These are phyloP conservation scores for Sclerotinia subarctica DNA, from an alignment of 2,329 filamentous ascomycete species.

Conservation along the genomic window DNA sequence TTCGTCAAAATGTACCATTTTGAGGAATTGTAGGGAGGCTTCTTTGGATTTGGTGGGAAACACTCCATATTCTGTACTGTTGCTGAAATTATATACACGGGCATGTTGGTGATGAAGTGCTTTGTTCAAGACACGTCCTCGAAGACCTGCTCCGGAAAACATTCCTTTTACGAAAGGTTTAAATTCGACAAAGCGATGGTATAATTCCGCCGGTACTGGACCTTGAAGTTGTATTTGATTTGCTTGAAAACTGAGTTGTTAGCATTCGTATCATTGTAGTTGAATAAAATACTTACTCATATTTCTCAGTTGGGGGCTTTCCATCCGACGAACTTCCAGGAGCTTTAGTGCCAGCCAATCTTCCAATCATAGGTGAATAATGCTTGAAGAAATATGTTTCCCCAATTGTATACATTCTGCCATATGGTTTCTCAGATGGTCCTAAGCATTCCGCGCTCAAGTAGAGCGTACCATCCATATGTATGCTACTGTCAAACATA, in stretches of 20 bases:
- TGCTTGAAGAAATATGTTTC: conserved; percentile 76
- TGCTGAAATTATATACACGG: conserved; percentile 85
- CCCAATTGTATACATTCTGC: conserved; percentile 73
- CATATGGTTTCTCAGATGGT: conserved; percentile 65
- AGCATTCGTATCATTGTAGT: conserved; percentile 15
- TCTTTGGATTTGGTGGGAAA: conserved; percentile 66
- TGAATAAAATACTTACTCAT: conserved; percentile 59
- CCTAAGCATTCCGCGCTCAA: conserved; percentile 78
- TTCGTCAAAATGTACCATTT: conserved; percentile 81
- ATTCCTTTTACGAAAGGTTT: conserved; percentile 84
- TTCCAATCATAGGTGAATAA: conserved; percentile 83
- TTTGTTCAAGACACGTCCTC: conserved; percentile 76
- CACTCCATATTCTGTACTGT: conserved; percentile 66
- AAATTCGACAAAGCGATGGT: conserved; percentile 93
- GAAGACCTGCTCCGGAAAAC: conserved; percentile 75
- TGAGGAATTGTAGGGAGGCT: conserved; percentile 76
- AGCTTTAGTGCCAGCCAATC: conserved; percentile 70
- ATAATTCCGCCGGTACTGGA: conserved; percentile 74
- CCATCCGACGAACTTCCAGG: conserved; percentile 52
- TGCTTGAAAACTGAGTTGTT: conserved; percentile 71
- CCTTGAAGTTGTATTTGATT: conserved; percentile 86
- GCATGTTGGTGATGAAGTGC: conserved; percentile 87
- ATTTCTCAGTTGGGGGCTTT: conserved; percentile 59
- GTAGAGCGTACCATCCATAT: conserved; percentile 67
- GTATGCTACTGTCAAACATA: conserved; percentile 57